Base-by-base conservation (phyloP, 2,329 filamentous ascomycete genomes). In the Venturia pyrina region DNA sequence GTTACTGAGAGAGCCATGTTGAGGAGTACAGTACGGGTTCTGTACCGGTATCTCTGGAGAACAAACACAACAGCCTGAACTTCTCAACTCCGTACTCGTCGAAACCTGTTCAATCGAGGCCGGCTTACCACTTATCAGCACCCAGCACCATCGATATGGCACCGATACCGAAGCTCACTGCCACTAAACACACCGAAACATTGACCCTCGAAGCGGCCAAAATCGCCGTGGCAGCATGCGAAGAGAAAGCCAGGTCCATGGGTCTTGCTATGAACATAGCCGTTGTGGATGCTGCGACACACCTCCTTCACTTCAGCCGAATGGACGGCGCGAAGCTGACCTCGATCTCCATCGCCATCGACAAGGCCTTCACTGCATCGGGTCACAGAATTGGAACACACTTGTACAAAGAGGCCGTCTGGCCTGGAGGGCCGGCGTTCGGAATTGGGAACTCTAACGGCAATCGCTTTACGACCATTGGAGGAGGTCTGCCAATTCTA, bases 321-420 rank as follows among this genome's bases (percentile, higher is more conserved):
- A 81, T 81, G 78, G 78, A 80, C 68, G 75, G 73, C 66, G 79
- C 79, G 24, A 82, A 81, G 68, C 69, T 81, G 17, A 81, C 79
- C n/a, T 78, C 83, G 4, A 82, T 87, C 68, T 83, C 84, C 73
- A 82, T 88, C 71, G 82, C 85, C 0, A 88, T 89, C 17, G 85
- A 88, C 62, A 83, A 85, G 68, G 82, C 83, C 19, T 85, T 83
- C 71, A 85, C 83, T 2, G 83, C 83, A 3, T 81, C 82, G 1
- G 83, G 83, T 19, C 83, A 85, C 72, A 75, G 78, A 24, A 73
- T 77, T 5, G 81, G 82, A 0, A 85, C 82, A 0, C 78, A 78
- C 28, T 74, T 76, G 2, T 85, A 85, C 72, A 81, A 81, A 66
- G 82, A 83, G 68, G 77, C 75, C 50, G 82, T 84, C 24, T 79